These are phyloP conservation scores for Pleurotus tuber-regium DNA, from an alignment of 768 basidiomycete genomes.

Conservation along the genomic window DNA sequence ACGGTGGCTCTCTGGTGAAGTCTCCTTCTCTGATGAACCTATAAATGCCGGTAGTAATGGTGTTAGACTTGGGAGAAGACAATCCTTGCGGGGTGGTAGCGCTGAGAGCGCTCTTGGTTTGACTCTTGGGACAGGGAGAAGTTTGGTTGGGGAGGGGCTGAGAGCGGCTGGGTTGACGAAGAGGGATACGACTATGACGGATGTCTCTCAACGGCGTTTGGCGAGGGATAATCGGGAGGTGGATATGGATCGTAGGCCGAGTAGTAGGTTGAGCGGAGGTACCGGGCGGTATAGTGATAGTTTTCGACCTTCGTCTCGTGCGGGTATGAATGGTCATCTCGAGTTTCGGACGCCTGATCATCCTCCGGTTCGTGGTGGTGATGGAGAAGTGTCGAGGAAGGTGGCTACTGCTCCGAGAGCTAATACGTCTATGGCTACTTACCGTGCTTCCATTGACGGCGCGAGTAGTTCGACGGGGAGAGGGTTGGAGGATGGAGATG, in stretches of 20 bases:
- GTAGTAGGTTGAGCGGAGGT: constrained; percentile 1
- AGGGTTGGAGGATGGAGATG: too few relatives aligned
- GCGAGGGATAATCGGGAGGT: constrained; percentile 1
- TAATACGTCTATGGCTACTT: constrained; percentile 56
- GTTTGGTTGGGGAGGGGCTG: constrained; percentile 64
- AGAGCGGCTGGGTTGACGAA: constrained; percentile 66
- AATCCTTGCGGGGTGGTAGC: constrained; percentile 62
- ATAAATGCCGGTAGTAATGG: neutral
- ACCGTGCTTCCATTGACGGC: constrained; percentile 29
- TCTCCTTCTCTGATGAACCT: constrained; percentile 7
- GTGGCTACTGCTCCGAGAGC: constrained; percentile 30
- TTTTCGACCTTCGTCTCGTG: constrained; percentile 1
- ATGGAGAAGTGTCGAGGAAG: constrained; percentile 13
- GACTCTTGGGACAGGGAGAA: constrained; percentile 44
- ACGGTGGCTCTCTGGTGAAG: constrained; percentile 53
- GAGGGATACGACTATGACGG: constrained; percentile 15
- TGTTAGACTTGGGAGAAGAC: constrained; percentile 39
- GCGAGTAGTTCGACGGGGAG: constrained; percentile 16
- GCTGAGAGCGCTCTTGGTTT: constrained; percentile 63
- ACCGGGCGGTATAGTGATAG: constrained; percentile 3
- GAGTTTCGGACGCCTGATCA: constrained; percentile 8
- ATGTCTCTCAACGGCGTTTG: constrained; percentile 17
- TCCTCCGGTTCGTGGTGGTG: constrained; percentile 25
- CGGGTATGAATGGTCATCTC: neutral
- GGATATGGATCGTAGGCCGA: neutral